Conservation (phyloP, 2,329 filamentous ascomycete genomes). For the Ceratocystis ficicola region DNA sequence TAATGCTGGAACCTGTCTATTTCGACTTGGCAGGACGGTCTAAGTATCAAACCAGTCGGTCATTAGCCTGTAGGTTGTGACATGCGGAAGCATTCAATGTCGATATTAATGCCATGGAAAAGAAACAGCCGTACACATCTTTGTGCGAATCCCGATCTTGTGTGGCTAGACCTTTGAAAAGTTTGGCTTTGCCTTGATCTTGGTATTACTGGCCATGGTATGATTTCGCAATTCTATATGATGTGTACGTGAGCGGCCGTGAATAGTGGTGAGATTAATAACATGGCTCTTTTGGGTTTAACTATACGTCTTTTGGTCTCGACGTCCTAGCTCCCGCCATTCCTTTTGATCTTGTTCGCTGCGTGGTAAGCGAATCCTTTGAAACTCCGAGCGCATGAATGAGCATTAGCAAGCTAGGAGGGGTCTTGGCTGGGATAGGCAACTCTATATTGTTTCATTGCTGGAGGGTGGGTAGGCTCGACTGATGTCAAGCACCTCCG, state of each 20-base stretch:
- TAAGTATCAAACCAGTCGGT: too few relatives aligned
- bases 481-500: not conserved
- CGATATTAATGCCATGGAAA: too few relatives aligned
- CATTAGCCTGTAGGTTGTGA: too few relatives aligned
- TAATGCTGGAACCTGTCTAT: not conserved
- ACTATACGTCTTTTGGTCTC: not conserved
- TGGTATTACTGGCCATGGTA: not conserved
- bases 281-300: not conserved
- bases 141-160: too few relatives aligned
- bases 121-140: too few relatives aligned
- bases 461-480: not conserved
- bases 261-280: not conserved
- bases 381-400: not conserved
- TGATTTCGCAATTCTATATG: not conserved
- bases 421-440: not conserved
- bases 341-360: not conserved
- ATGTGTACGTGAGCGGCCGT: not conserved
- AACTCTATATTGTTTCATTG: conserved; percentile 2
- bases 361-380: conserved; percentile 4
- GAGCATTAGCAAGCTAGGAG: not conserved
- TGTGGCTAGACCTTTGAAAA: too few relatives aligned
- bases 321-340: not conserved
- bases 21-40: too few relatives aligned
- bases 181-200: not conserved
- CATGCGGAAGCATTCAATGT: too few relatives aligned